Evolutionary conservation across 1,284 basidiomycete genomes (phyloP).

Genomic region (Leccinum pachyderme): DNA sequence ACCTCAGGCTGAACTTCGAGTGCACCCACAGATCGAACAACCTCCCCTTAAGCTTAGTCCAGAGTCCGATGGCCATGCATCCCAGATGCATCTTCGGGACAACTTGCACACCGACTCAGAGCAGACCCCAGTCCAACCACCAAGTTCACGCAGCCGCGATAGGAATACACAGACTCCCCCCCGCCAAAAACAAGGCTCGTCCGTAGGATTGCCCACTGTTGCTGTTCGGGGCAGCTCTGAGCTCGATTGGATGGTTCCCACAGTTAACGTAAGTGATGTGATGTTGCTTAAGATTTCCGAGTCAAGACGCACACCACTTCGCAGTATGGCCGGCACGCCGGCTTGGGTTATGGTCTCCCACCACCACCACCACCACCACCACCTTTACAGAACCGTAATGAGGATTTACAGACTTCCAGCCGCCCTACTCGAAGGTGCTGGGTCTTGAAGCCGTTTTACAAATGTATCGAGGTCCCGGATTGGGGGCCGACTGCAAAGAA

Average conservation of each 20-base stretch:
- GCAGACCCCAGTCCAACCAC: neutral
- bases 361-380: no score
- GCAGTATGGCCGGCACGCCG: no score
- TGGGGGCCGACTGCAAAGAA: no score
- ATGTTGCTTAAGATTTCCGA: neutral
- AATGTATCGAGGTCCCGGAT: no score
- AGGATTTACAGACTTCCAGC: no score
- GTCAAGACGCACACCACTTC: neutral
- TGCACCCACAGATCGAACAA: slow-evolving; percentile 6
- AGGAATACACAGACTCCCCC: slow-evolving; percentile 2
- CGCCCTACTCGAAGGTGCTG: no score
- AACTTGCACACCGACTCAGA: slow-evolving; percentile 15
- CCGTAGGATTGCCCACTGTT: neutral
- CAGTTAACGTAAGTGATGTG: slow-evolving; percentile 9
- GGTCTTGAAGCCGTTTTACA: no score
- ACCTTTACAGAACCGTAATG: no score
- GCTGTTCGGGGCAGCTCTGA: slow-evolving; percentile 4
- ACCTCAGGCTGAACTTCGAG: neutral
- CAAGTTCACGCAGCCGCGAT: slow-evolving; percentile 16
- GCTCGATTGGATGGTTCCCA: slow-evolving; percentile 32
- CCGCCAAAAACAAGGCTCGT: slow-evolving; percentile 4
- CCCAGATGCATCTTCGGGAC: neutral
- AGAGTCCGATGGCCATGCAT: slow-evolving; percentile 5
- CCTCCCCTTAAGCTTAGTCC: slow-evolving; percentile 1
- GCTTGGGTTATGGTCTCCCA: no score